These are phyloP conservation scores for Setaria viridis DNA, from an alignment of 202 grass and related monocot genomes.

Conservation along the genomic window DNA sequence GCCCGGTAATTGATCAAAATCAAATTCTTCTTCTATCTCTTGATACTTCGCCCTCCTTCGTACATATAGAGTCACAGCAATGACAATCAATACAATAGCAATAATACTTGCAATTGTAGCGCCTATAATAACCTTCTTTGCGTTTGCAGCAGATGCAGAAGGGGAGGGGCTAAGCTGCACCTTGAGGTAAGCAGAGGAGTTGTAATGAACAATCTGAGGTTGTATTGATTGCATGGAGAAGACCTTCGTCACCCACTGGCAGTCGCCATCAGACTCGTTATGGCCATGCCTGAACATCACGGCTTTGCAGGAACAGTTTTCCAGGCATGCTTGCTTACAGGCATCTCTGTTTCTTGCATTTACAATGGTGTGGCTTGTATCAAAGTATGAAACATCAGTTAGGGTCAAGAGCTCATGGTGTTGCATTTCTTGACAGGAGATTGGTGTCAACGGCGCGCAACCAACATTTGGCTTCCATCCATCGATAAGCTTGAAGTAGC, in stretches of 20 bases:
- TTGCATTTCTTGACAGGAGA: conserved; percentile 47
- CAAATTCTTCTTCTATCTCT: conserved; percentile 47
- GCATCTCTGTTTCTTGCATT: neutral
- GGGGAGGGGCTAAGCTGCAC: conserved; percentile 22
- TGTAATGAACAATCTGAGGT: conserved; percentile 1
- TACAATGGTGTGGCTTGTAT: neutral
- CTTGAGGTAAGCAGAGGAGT: conserved; percentile 18
- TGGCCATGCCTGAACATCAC: conserved; percentile 24
- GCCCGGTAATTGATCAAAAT: conserved; percentile 38
- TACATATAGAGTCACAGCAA: conserved; percentile 1
- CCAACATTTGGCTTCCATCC: conserved; percentile 28
- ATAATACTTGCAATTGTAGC: conserved; percentile 20
- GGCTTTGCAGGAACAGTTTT: conserved; percentile 56
- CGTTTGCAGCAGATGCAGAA: neutral
- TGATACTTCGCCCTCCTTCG: conserved; percentile 21
- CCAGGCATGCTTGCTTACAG: conserved; percentile 54
- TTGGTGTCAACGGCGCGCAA: conserved; percentile 36
- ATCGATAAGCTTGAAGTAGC: conserved; percentile 38
- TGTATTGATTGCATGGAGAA: conserved; percentile 16
- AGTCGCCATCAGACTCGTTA: neutral
- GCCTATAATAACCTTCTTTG: neutral
- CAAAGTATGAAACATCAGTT: conserved; percentile 47
- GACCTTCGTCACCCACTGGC: neutral
- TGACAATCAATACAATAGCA: conserved; percentile 12
- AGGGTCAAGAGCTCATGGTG: conserved; percentile 40